These are phyloP conservation scores for Oryza glaberrima DNA, from an alignment of 176 grass and related monocot species.

Conservation along the genomic window DNA sequence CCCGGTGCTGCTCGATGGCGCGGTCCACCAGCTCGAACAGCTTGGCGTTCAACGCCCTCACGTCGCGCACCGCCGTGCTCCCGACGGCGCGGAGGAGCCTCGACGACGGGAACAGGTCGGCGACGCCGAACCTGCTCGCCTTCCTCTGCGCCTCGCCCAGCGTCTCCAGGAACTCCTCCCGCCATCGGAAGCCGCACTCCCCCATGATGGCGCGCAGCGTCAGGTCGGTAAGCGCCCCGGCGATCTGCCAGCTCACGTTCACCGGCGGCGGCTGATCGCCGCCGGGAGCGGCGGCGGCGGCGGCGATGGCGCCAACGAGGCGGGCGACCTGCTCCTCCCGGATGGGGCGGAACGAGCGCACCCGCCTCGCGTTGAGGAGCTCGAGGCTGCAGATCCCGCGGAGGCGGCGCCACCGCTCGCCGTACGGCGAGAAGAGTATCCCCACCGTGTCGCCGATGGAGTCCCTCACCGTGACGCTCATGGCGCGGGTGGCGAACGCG, in stretches of 20 bases:
- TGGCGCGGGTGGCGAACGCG: constrained; percentile 17
- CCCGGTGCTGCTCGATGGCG: neutral
- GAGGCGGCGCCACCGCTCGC: constrained; percentile 31
- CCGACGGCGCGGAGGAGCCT: constrained; percentile 2
- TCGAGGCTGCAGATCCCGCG: constrained; percentile 42
- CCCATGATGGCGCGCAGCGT: constrained; percentile 18
- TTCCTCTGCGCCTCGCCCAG: neutral
- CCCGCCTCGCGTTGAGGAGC: constrained; percentile 31
- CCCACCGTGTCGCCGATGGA: neutral
- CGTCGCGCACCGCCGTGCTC: neutral
- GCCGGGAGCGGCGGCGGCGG: too few relatives aligned
- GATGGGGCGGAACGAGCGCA: constrained; percentile 29
- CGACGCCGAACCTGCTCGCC: neutral
- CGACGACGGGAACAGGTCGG: constrained; percentile 44
- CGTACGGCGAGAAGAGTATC: constrained; percentile 22
- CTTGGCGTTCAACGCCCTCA: neutral
- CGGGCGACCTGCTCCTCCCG: constrained; percentile 37
- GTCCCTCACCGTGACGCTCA: neutral
- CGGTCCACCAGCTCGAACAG: constrained; percentile 5
- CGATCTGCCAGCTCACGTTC: constrained; percentile 24
- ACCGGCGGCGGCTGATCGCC: neutral
- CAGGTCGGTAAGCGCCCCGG: neutral
- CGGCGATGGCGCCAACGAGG: neutral
- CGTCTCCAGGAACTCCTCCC: neutral
- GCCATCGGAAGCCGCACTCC: neutral